phyloP scores from a whole-genome alignment of 2,329 filamentous ascomycete species.

The Fusarium graminum region DNA sequence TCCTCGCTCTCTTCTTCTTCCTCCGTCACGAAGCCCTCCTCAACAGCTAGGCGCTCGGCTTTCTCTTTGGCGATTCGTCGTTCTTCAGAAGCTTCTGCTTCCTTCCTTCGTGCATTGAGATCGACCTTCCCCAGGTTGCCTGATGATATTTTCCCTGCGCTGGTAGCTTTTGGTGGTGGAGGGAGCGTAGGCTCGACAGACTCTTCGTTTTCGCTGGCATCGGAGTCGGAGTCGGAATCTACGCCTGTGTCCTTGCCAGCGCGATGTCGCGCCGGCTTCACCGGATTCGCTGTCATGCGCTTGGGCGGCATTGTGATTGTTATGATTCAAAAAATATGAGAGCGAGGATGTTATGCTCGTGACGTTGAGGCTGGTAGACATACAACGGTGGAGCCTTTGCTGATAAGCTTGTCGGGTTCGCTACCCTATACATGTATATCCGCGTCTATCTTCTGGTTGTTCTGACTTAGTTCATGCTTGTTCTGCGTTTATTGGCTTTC shows the following conservation, averaged over 20 bases:
- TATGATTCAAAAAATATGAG: constrained; percentile 3
- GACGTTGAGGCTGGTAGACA: constrained; percentile 39
- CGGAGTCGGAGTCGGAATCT: constrained; percentile 67
- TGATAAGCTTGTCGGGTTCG: constrained; percentile 37
- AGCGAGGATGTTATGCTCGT: constrained; percentile 32
- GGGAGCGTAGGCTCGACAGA: constrained; percentile 55
- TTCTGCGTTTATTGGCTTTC: no score
- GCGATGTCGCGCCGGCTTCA: constrained; percentile 83
- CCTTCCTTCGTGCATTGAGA: constrained; percentile 61
- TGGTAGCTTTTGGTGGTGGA: constrained; percentile 69
- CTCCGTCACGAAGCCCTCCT: constrained; percentile 74
- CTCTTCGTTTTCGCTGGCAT: constrained; percentile 61
- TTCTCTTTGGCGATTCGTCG: constrained; percentile 63
- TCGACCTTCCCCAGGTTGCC: constrained; percentile 67
- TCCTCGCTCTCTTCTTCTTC: constrained; percentile 60
- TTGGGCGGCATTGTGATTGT: constrained; percentile 71
- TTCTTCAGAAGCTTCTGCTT: constrained; percentile 62
- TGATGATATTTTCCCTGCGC: constrained; percentile 66
- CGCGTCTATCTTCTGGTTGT: not conserved
- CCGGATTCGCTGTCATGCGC: constrained; percentile 93
- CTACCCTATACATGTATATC: constrained; percentile 32
- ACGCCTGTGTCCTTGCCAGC: constrained; percentile 80
- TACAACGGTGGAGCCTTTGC: constrained; percentile 36
- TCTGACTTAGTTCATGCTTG: no score
- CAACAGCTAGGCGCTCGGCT: constrained; percentile 65